Base-by-base conservation (phyloP, 371 early-diverging fungal genomes). In the Encephalitozoon romaleae region DNA sequence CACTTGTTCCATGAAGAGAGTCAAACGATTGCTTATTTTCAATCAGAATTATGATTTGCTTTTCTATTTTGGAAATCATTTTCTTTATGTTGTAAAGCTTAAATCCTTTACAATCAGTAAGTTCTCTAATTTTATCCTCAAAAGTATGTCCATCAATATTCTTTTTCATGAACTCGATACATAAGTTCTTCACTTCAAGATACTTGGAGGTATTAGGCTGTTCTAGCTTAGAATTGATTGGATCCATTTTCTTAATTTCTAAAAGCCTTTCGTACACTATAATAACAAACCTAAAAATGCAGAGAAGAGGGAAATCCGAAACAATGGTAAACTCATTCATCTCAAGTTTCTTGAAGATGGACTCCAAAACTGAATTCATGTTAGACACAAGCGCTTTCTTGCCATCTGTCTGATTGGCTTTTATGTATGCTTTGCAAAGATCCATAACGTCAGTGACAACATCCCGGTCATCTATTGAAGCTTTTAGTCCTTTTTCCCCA, bases 111-210 rank as follows among this genome's bases (percentile, higher is more conserved):
- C 76, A 64, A 39, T 79, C 42, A 32, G 81, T 70, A 76, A 94
- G 84, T 41, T 88, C 87, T 3, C 95, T 89, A 38, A 91, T 82
- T 52, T 88, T 87, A 74, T 98, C 97, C 79, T 98, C 99, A 88
- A 90, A 98, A 45, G 85, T 86, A 38, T 84, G 84, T 38, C 87
- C 83, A 30, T 97, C 96, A 70, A 95, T 84, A 25, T 91, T 39
- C 89, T 89, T 72, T 88, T 72, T 89, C 81, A 94, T 84, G 70
- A 91, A 89, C 54, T 89, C 88, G 79, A 88, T 87, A 28, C 93
- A 88, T 41, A 90, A 79, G 51, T 89, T 88, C 52, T 93, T 80
- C 15, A 94, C 55, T 39, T 79, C 70, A n/a, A 54, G 18, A 70
- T 69, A 73, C 55, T 59, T 68, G 39, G 68, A 38, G 28, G 70